Percentiles rank a stretch among this genome's conserved stretches.
Evolutionary conservation across 768 basidiomycete genomes (phyloP).

Genomic region (Agrocybe pediades): DNA sequence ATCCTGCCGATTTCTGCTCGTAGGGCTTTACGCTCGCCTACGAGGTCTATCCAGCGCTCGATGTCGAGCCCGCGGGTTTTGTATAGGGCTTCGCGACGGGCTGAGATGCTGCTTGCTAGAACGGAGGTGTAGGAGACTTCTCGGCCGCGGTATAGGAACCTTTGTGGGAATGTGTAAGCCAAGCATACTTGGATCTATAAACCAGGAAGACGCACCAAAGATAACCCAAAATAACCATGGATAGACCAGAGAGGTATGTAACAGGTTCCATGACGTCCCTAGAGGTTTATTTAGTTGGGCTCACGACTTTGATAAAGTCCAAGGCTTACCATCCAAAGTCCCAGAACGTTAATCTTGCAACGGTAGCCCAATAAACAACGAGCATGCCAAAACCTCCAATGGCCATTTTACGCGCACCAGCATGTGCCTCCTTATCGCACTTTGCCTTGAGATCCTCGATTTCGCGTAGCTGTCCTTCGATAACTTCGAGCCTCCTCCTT

Average conservation of each 20-base stretch:
- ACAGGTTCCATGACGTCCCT: slow-evolving; percentile 74
- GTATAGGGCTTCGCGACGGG: slow-evolving; percentile 58
- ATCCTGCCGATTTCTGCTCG: slow-evolving; percentile 57
- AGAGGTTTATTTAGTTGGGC: neutral
- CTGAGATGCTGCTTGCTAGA: slow-evolving; percentile 57
- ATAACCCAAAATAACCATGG: slow-evolving; percentile 62
- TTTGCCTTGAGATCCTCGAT: slow-evolving; percentile 57
- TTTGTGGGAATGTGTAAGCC: slow-evolving; percentile 14
- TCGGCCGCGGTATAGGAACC: slow-evolving; percentile 62
- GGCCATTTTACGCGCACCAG: slow-evolving; percentile 58
- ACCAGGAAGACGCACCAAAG: slow-evolving; percentile 41
- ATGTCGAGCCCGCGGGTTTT: slow-evolving; percentile 59
- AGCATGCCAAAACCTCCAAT: slow-evolving; percentile 60
- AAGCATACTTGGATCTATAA: neutral
- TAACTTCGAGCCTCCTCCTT: slow-evolving; percentile 41
- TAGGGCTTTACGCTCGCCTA: slow-evolving; percentile 49
- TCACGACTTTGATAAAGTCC: neutral
- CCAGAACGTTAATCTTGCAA: slow-evolving; percentile 68
- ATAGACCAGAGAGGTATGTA: slow-evolving; percentile 64
- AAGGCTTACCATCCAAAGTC: slow-evolving; percentile 50
- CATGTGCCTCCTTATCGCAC: slow-evolving; percentile 59
- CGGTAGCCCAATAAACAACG: slow-evolving; percentile 63
- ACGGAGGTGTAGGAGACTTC: slow-evolving; percentile 70
- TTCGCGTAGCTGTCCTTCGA: slow-evolving; percentile 43
- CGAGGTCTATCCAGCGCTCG: slow-evolving; percentile 57